Evolutionary conservation across 1,139 yeast genomes (phyloP).

Genomic region (Blastobotrys serpentis): DNA sequence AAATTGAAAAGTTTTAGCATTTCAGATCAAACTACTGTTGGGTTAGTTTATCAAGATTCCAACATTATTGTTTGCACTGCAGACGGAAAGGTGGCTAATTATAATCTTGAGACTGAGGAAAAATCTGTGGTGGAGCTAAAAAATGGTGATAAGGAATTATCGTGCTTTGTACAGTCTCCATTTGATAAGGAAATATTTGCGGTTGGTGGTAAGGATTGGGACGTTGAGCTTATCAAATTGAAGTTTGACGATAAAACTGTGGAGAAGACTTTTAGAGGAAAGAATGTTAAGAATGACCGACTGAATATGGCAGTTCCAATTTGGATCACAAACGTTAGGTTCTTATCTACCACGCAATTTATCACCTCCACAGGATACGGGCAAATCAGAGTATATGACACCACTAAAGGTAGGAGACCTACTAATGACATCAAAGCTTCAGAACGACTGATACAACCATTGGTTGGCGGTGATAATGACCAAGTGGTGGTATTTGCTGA

Average conservation of each 20-base stretch:
- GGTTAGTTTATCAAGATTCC: conserved; percentile 15
- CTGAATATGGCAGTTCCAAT: conserved; percentile 42
- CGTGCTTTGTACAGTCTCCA: conserved; percentile 18
- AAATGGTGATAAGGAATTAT: conserved; percentile 12
- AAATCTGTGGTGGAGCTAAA: conserved; percentile 7
- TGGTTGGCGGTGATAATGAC: conserved; percentile 20
- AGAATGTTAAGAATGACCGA: conserved; percentile 40
- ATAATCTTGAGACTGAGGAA: conserved; percentile 16
- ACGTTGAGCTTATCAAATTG: conserved; percentile 37
- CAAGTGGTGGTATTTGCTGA: conserved; percentile 29
- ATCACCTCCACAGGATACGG: conserved; percentile 71
- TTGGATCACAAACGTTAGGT: conserved; percentile 38
- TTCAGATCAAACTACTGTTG: conserved; percentile 15
- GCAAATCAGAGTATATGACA: conserved; percentile 44
- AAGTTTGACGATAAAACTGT: conserved; percentile 17
- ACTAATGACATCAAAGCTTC: conserved; percentile 26
- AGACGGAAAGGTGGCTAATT: conserved; percentile 22
- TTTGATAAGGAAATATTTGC: conserved; percentile 26
- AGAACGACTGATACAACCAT: conserved; percentile 26
- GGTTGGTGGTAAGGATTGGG: conserved; percentile 50
- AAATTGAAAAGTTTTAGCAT: background rate
- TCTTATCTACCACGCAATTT: conserved; percentile 36
- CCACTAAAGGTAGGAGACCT: conserved; percentile 35
- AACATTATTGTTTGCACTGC: conserved; percentile 18
- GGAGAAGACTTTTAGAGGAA: conserved; percentile 36